Evolutionary conservation across 768 basidiomycete genomes (phyloP).

Genomic region (Tulasnella sp.): DNA sequence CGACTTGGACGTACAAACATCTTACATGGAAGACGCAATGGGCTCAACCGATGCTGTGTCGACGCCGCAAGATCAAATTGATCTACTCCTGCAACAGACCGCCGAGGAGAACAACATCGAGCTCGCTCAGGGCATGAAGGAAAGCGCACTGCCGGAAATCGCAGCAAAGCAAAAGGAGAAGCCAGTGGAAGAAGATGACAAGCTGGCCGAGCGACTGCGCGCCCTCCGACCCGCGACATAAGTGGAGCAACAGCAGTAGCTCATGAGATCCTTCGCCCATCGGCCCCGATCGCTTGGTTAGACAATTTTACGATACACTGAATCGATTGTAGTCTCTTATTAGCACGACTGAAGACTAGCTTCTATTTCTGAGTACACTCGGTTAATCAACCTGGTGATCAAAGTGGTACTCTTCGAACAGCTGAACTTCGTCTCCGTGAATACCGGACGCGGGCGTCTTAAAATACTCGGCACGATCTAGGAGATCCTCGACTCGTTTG

Average conservation of each 20-base stretch:
- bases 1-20: constrained; percentile 95
- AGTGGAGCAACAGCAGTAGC: neutral
- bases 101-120: constrained; percentile 97
- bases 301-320: neutral
- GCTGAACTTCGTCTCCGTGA: neutral
- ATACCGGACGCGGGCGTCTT: neutral
- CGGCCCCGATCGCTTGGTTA: neutral
- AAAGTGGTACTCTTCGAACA: neutral
- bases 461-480: neutral
- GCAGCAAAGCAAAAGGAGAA: constrained; percentile 39
- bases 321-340: neutral
- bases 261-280: neutral
- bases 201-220: constrained; percentile 77
- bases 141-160: constrained; percentile 56
- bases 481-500: constrained; percentile 1
- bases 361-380: neutral
- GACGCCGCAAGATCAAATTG: constrained; percentile 96
- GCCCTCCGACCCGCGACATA: constrained; percentile 35
- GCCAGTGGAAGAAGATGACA: constrained; percentile 57
- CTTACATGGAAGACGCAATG: constrained; percentile 98
- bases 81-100: constrained; percentile 81
- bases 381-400: neutral
- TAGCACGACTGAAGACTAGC: neutral
- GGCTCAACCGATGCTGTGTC: constrained; percentile 83
- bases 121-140: constrained; percentile 79